These are phyloP conservation scores for Lentinus polychrous DNA, from an alignment of 1,284 basidiomycete genomes.

Conservation along the genomic window DNA sequence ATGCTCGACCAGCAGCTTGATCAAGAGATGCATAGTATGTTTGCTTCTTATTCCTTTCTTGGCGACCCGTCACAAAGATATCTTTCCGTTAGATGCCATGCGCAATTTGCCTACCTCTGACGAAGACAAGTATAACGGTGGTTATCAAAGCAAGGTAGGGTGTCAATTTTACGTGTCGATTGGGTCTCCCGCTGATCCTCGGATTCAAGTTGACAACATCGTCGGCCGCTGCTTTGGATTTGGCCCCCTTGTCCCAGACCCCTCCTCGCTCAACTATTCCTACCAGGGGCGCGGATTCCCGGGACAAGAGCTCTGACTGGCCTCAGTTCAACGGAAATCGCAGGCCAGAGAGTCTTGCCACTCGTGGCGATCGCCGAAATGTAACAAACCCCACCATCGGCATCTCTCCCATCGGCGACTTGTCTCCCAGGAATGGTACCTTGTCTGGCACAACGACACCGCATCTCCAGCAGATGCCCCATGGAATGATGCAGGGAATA, in stretches of 20 bases:
- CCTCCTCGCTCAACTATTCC: slow-evolving; percentile 60
- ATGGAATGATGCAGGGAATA: slow-evolving; percentile 38
- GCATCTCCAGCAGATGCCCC: slow-evolving; percentile 54
- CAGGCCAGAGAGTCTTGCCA: slow-evolving; percentile 45
- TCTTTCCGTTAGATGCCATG: slow-evolving; percentile 65
- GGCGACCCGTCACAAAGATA: background rate
- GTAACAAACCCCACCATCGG: slow-evolving; percentile 69
- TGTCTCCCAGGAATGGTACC: slow-evolving; percentile 36
- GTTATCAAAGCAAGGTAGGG: slow-evolving; percentile 63
- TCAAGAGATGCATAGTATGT: slow-evolving; percentile 84
- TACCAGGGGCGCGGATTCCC: slow-evolving; percentile 46
- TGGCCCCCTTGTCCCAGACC: slow-evolving; percentile 84
- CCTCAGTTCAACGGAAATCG: slow-evolving; percentile 75
- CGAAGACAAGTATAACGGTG: slow-evolving; percentile 74
- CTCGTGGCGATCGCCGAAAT: slow-evolving; percentile 54
- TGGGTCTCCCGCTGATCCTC: background rate
- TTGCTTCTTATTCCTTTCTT: slow-evolving; percentile 8
- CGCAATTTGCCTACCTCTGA: slow-evolving; percentile 87
- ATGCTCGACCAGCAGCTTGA: slow-evolving; percentile 87
- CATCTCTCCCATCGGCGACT: slow-evolving; percentile 47
- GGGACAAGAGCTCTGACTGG: slow-evolving; percentile 87
- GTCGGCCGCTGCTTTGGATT: slow-evolving; percentile 84
- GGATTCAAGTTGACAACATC: slow-evolving; percentile 69
- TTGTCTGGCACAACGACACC: slow-evolving; percentile 58
- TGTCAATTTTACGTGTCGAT: background rate